These are phyloP conservation scores for Pseudogymnoascus sp. DNA, from an alignment of 2,329 filamentous ascomycete species.

Conservation along the genomic window DNA sequence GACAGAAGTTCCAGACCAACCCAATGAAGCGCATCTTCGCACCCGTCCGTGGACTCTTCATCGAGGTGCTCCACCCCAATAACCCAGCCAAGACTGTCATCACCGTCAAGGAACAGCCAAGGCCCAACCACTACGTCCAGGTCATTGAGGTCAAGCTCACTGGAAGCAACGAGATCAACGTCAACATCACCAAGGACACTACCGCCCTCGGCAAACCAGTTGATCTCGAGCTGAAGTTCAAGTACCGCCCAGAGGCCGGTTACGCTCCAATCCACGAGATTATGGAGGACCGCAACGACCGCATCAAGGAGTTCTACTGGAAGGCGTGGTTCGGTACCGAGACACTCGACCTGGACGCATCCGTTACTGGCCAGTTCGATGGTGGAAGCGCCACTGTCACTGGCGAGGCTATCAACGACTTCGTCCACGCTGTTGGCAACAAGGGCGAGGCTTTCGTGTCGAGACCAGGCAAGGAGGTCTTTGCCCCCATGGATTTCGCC, in stretches of 20 bases:
- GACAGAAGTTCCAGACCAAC: conserved; percentile 95
- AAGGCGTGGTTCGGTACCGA: conserved; percentile 93
- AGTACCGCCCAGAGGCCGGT: conserved; percentile 87
- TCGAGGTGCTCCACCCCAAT: conserved; percentile 78
- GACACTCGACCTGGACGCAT: conserved; percentile 70
- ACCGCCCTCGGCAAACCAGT: conserved; percentile 77
- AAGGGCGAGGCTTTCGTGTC: conserved; percentile 96
- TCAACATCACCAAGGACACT: conserved; percentile 89
- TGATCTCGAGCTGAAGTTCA: conserved; percentile 80
- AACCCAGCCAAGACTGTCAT: conserved; percentile 79
- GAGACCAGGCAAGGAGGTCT: conserved; percentile 85
- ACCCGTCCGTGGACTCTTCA: conserved; percentile 75
- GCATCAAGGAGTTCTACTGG: conserved; percentile 99
- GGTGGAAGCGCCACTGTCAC: conserved; percentile 84
- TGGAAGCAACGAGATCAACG: conserved; percentile 69
- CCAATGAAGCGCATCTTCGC: conserved; percentile 88
- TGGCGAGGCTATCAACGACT: conserved; percentile 90
- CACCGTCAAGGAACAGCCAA: conserved; percentile 76
- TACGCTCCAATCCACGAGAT: conserved; percentile 97
- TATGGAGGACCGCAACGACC: conserved; percentile 92
- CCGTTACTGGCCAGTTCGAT: conserved; percentile 81
- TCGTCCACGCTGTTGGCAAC: conserved; percentile 98
- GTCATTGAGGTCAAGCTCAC: conserved; percentile 78
- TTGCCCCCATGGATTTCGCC: conserved; percentile 96
- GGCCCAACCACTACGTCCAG: conserved; percentile 78